A percentile compares a stretch with the other conserved stretches of the same genome.
phyloP scores from a whole-genome alignment of 257 asterid species.

The Salvia miltiorrhiza region DNA sequence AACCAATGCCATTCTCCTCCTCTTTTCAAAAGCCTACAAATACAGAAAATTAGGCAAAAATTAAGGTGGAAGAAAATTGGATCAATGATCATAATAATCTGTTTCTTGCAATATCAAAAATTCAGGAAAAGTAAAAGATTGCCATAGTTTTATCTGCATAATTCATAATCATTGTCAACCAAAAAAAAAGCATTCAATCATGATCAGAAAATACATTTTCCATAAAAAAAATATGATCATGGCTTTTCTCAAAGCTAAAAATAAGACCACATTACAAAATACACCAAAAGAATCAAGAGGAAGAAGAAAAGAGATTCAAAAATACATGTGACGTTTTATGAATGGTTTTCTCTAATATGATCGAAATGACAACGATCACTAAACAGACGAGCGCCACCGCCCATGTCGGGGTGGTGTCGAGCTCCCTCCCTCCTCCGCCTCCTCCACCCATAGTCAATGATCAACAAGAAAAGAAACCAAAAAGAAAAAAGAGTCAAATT shows the following conservation, averaged over 20 bases:
- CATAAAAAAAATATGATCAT: background rate
- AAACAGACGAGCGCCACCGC: slow-evolving; percentile 67
- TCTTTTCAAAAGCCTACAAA: slow-evolving; percentile 63
- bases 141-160: too few species aligned
- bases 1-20: slow-evolving; percentile 55
- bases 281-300: background rate
- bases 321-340: slow-evolving; percentile 52
- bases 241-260: background rate
- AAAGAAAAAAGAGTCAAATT: background rate
- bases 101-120: background rate
- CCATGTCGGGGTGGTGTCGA: slow-evolving; percentile 77
- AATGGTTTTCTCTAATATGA: slow-evolving; percentile 55
- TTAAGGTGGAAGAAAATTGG: background rate
- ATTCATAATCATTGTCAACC: background rate
- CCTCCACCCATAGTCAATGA: slow-evolving; percentile 37
- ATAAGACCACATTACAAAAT: background rate
- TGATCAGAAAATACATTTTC: background rate
- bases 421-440: slow-evolving; percentile 48
- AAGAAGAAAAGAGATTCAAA: background rate
- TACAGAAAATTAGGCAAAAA: background rate
- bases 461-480: background rate
- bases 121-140: background rate
- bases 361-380: slow-evolving; percentile 59
- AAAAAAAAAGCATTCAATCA: background rate
- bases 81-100: background rate